These are phyloP conservation scores for Penicillium sp. DNA, from an alignment of 2,329 filamentous ascomycete species.

Conservation along the genomic window DNA sequence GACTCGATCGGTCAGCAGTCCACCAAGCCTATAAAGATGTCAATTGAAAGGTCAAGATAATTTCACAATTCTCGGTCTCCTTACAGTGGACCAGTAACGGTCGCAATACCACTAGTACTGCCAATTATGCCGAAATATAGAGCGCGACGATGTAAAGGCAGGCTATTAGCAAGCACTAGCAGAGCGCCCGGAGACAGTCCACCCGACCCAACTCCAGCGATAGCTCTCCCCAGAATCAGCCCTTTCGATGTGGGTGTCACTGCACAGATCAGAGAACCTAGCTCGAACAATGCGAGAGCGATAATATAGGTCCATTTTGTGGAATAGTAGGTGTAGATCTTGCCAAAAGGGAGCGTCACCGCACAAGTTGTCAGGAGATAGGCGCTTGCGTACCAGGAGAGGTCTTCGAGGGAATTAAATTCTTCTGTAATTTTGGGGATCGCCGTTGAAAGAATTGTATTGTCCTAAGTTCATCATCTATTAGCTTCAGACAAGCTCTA, in stretches of 20 bases:
- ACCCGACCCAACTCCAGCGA: constrained; percentile 45
- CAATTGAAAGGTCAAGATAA: background rate
- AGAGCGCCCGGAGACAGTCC: constrained; percentile 46
- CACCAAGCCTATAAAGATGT: constrained; percentile 40
- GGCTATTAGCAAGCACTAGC: constrained; percentile 44
- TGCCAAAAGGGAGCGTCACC: constrained; percentile 49
- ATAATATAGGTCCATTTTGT: constrained; percentile 49
- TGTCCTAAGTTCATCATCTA: constrained; percentile 31
- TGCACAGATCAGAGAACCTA: constrained; percentile 46
- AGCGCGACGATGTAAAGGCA: constrained; percentile 46
- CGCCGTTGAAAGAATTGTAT: constrained; percentile 51
- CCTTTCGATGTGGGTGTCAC: constrained; percentile 42
- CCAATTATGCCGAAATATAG: constrained; percentile 48
- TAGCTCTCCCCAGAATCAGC: constrained; percentile 46
- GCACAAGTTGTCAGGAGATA: constrained; percentile 50
- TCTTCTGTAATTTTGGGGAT: constrained; percentile 54
- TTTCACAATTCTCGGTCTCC: background rate
- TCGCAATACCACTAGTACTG: constrained; percentile 48
- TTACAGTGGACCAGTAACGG: constrained; percentile 46
- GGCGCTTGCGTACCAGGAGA: constrained; percentile 55
- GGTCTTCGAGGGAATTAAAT: constrained; percentile 51
- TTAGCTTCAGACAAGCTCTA: background rate
- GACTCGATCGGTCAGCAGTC: constrained; percentile 46
- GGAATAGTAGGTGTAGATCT: constrained; percentile 49
- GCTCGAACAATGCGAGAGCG: constrained; percentile 46